Base-by-base conservation (phyloP, 352 stramenopile species). In the Phytopythium oedochilum region DNA sequence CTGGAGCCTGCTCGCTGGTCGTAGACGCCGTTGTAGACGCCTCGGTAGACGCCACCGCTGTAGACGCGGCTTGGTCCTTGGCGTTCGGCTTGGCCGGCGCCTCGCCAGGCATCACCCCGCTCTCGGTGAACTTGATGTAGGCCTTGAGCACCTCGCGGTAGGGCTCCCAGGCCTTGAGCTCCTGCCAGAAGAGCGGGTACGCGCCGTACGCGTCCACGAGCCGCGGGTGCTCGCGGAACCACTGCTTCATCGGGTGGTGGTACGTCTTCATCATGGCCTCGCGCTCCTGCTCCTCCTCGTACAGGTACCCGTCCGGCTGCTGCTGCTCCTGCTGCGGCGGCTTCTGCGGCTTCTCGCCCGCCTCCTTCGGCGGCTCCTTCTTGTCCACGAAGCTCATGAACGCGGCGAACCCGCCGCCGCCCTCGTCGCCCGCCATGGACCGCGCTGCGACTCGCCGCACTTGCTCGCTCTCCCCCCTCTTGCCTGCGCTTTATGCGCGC, bases 131-230 rank as follows among this genome's bases (percentile, higher is more conserved):
- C 49, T 77, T 83, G 53, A 98, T 75, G 64, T 93, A 98, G 55
- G 82, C 67, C 61, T 96, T 94, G 11, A 96, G 71, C 35, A 97
- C 84, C 51, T 97, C 86, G 28, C 93, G 95, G 69, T 97, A 98
- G 55, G 88, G 89, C 36, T 68, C 62, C 96, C 96, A 98, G 43
- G 80, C 92, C 61, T 97, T 86, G 25, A 98, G 75, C 67, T 98
- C 94, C 69, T 97, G 92, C 94, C 94, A 98, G 60, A 99, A 97
- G 18, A 90, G 61, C 35, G 94, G 96, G 73, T 96, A 98, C 17
- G 66, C 65, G n/a, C 94, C 95, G 61, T 98, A 90, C 43, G 86
- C 92, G 5, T 75, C 59, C 57, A 65, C 49, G 9, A 89, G 68
- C 12, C 66, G 43, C 12, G 83, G 71, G 36, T 83, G 61, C 63